phyloP scores from a whole-genome alignment of 257 asterid species.

The Petrea volubilis region DNA sequence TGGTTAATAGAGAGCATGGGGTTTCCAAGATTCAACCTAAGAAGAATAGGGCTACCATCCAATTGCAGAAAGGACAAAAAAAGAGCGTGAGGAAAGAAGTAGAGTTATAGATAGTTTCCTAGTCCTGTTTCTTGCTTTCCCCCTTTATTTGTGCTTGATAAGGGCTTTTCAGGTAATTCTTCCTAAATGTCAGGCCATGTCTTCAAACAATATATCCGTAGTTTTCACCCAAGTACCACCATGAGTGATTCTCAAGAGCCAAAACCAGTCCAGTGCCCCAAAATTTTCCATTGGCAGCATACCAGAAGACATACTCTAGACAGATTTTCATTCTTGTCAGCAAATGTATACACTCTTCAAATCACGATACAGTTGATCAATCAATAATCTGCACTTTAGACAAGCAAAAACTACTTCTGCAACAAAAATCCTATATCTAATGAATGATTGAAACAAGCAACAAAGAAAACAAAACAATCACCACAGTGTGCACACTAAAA shows the following conservation, averaged over 20 bases:
- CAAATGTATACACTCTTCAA: not conserved
- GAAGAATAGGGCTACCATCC: too few relatives aligned
- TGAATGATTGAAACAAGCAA: not conserved
- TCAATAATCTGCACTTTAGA: not conserved
- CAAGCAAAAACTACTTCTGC: not conserved
- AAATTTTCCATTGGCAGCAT: not conserved
- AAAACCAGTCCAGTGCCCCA: slow-evolving; percentile 17
- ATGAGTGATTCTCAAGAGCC: too few relatives aligned
- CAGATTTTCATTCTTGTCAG: not conserved
- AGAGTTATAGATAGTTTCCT: not conserved
- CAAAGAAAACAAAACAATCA: not conserved
- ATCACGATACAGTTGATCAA: slow-evolving; percentile 9
- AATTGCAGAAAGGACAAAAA: not conserved
- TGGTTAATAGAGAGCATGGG: not conserved
- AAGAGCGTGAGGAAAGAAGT: not conserved
- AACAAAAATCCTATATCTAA: too few relatives aligned
- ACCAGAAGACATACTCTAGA: not conserved
- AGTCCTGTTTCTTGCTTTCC: not conserved
- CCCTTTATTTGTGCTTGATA: not conserved
- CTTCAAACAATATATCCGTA: not conserved
- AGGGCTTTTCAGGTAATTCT: not conserved
- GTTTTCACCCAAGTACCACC: slow-evolving; percentile 4
- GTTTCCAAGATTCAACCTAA: not conserved
- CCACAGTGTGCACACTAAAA: not conserved
- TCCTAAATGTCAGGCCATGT: not conserved